These are phyloP conservation scores for Heimioporus sp. DNA, from an alignment of 768 basidiomycete species.

Conservation along the genomic window DNA sequence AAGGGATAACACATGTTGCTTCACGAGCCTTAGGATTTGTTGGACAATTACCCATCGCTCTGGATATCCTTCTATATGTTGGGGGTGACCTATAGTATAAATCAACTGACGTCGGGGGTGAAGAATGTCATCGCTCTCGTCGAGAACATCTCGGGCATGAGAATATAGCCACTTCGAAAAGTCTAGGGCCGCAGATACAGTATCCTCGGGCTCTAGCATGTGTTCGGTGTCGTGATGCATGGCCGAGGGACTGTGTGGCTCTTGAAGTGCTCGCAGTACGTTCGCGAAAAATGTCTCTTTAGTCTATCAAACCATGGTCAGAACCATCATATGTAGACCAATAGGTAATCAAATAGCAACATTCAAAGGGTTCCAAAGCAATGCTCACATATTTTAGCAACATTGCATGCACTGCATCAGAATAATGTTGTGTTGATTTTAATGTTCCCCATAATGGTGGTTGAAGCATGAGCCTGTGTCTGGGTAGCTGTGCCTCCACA, in stretches of 20 bases:
- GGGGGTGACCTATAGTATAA: not conserved
- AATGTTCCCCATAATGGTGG: slow-evolving; percentile 18
- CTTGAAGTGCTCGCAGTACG: too few species aligned
- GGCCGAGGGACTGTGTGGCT: too few species aligned
- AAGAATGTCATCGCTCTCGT: slow-evolving; percentile 25
- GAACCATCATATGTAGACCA: too few species aligned
- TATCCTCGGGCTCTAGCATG: too few species aligned
- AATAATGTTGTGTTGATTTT: not conserved
- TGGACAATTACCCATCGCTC: not conserved
- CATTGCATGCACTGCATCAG: too few species aligned
- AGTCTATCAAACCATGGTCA: too few species aligned
- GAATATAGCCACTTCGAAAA: slow-evolving; percentile 15
- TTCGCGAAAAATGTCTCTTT: too few species aligned
- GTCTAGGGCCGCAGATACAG: not conserved
- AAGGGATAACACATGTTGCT: not conserved
- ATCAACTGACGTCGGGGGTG: not conserved
- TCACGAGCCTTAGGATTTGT: not conserved
- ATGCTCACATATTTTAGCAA: too few species aligned
- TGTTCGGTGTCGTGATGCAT: not conserved
- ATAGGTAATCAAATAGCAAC: too few species aligned
- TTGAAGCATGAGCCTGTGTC: slow-evolving; percentile 29
- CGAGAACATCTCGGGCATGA: slow-evolving; percentile 13
- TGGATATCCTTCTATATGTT: not conserved
- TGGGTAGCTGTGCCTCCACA: slow-evolving; percentile 19
- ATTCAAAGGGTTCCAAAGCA: too few species aligned